Evolutionary conservation across 192 early-diverging fungal species (phyloP).

Genomic region (Lunasporangiospora selenospora): DNA sequence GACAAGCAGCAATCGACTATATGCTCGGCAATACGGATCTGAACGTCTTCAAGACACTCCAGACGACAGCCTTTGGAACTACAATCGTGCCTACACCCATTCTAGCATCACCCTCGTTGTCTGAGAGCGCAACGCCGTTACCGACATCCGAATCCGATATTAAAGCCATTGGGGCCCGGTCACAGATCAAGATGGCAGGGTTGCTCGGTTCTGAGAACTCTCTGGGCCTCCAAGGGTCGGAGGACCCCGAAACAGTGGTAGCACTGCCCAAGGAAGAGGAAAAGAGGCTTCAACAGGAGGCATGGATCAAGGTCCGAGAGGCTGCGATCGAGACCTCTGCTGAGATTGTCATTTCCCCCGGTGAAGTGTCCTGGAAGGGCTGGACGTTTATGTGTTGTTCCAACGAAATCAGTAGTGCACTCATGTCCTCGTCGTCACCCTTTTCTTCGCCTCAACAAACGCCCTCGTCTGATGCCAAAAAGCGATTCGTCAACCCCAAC

Average conservation of each 20-base stretch:
- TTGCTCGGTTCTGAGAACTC: too few relatives aligned
- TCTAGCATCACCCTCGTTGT: constrained; percentile 5
- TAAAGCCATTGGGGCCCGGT: background rate
- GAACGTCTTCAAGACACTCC: constrained; percentile 44
- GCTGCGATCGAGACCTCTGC: constrained; percentile 39
- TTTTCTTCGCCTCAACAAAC: constrained; percentile 6
- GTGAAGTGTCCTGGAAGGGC: constrained; percentile 64
- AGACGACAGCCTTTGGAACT: constrained; percentile 43
- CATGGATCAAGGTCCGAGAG: constrained; percentile 46
- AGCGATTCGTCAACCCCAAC: background rate
- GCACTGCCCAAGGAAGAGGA: constrained; percentile 40
- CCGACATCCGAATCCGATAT: background rate
- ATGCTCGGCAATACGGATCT: constrained; percentile 48
- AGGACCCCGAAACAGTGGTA: constrained; percentile 49
- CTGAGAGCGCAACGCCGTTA: too few relatives aligned
- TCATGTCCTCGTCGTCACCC: constrained; percentile 22
- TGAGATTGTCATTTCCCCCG: constrained; percentile 67
- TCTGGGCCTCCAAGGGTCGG: constrained; percentile 19
- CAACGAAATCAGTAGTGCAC: constrained; percentile 53
- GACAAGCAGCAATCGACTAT: constrained; percentile 67
- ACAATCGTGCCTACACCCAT: constrained; percentile 29
- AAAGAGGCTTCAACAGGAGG: constrained; percentile 51
- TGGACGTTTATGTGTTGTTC: constrained; percentile 68
- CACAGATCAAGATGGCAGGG: background rate
- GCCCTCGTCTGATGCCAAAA: background rate